Evolutionary conservation across 2,329 filamentous ascomycete species (phyloP), one percentile per base, ranked within the genome.

Genomic region (Waltergamsia citrina): DNA sequence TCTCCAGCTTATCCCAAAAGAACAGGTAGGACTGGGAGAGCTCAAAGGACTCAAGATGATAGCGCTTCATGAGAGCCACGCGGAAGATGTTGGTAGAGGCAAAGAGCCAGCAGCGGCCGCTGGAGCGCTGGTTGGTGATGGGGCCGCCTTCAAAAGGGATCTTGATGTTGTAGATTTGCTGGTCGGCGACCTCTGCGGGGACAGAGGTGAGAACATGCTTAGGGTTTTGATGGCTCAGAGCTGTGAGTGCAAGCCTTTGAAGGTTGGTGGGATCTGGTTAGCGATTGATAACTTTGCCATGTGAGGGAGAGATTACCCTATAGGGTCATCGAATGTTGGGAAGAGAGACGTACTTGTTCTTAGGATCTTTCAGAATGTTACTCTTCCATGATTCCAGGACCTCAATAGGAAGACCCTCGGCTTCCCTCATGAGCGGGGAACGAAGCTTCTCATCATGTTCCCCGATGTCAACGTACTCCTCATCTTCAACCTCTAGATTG

Each of bases 1-100:
- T 94, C 57, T 94, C 87, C 15, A 94, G 74, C 62, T 94, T 94
- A 56, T 94, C 87, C 81, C 83, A 93, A 69, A 86, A 94, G 62
- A 90, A 94, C 4, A 94, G 70, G 49, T 93, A 93, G 2, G 80
- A 69, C 58, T 94, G 87, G 20, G 81, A 87, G n/a, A 94, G 67
- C 64, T 94, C 84, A 48, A 94, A 93, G 34, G 72, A 67, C 30
- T 78, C 72, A 15, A 94, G 71, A 42, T 78, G 74, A 57, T 93
- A 83, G 48, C 80, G 80, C 57, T 84, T 81, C 81, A 92, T 90
- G 30, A 94, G 67, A 1, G 85, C 81, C n/a, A 94, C 72, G 19
- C 87, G 81, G 60, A 94, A 92, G 36, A 93, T 79, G 47, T 94
- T 94, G n/a, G 85, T 92, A 5, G 83, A 77, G 1, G 87, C 87